Evolutionary conservation across 305 asterid genomes (phyloP), one percentile per base, ranked within the genome.

Genomic region (Stenogyne calaminthoides): DNA sequence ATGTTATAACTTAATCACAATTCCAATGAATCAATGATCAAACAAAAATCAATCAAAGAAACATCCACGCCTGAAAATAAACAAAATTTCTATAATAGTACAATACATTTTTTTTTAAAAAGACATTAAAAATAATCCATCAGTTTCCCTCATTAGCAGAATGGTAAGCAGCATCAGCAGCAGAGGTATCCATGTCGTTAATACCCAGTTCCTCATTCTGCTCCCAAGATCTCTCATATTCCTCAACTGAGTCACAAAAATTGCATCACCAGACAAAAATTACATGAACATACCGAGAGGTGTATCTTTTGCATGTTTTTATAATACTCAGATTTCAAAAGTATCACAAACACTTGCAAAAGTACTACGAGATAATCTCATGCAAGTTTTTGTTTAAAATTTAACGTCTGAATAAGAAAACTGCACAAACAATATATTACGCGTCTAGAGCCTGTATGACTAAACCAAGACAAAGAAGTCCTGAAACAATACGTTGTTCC

Each of bases 181-280:
- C 73, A 73, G 99, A 84, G 29, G 97, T 95, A 78, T 91, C 97
- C 91, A 95, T 92, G 74, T 92, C 99, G 66, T 91, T 92, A 0
- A 95, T 88, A 66, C 99, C 99, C 79, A 90, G 76, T 74, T 95
- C 99, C 88, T 95, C 98, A 5, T 95, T 92, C 75, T 95, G 98
- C 84, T 95, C 98, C 96, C 94, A 95, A 4, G 96, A 80, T 73
- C 99, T 86, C 79, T 89, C 97, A 4, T 92, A 95, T 56, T 88
- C 98, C 85, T 89, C 96, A 27, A 58, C 98, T 92, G 86, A 52
- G 42, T 44, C 29, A n/a, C 22, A 49, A 49, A 49, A 15, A 15
- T 16, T 5, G 9, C 56, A 49, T 6, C 56, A 49, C 9, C 9
- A 15, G 20, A n/a, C 1, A 49, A 2, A 47, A 14, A n/a, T 47